Evolutionary conservation across 2,329 filamentous ascomycete genomes (phyloP).

Genomic region (Stagonosporopsis cucurbitacearum): DNA sequence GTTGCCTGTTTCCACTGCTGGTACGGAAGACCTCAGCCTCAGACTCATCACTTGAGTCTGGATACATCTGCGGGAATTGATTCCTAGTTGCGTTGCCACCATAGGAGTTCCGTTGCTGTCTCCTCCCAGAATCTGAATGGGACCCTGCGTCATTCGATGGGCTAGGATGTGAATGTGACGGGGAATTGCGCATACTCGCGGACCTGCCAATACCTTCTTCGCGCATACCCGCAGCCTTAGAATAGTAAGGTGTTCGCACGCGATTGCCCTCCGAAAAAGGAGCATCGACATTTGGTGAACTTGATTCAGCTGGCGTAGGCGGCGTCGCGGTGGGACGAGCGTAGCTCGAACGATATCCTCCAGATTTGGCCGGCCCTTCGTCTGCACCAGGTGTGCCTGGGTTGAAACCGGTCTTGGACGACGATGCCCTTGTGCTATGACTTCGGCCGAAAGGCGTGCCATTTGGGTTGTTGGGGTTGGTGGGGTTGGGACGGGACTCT

Average conservation of each 20-base stretch:
- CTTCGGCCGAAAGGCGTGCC: constrained; percentile 49
- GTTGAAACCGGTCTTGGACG: constrained; percentile 63
- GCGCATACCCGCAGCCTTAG: constrained; percentile 61
- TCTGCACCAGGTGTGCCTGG: constrained; percentile 65
- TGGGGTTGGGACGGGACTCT: constrained; percentile 33
- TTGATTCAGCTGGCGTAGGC: constrained; percentile 19
- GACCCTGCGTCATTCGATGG: constrained; percentile 34
- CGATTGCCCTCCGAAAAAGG: constrained; percentile 57
- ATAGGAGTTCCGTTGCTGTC: constrained; percentile 36
- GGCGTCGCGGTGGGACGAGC: constrained; percentile 45
- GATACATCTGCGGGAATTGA: constrained; percentile 39
- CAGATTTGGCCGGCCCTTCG: constrained; percentile 62
- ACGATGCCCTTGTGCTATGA: constrained; percentile 54
- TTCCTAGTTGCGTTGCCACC: constrained; percentile 26
- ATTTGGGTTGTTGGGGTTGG: constrained; percentile 40
- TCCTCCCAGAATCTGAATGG: constrained; percentile 42
- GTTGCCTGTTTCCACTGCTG: constrained; percentile 22
- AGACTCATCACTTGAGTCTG: constrained; percentile 37
- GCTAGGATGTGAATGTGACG: constrained; percentile 37
- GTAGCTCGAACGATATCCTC: constrained; percentile 51
- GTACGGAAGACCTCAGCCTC: constrained; percentile 30
- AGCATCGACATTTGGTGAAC: constrained; percentile 33
- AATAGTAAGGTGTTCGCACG: constrained; percentile 60
- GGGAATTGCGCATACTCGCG: constrained; percentile 60
- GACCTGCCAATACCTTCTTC: constrained; percentile 62